Evolutionary conservation across 305 asterid species (phyloP).

Genomic region (Fraxinus ornus): DNA sequence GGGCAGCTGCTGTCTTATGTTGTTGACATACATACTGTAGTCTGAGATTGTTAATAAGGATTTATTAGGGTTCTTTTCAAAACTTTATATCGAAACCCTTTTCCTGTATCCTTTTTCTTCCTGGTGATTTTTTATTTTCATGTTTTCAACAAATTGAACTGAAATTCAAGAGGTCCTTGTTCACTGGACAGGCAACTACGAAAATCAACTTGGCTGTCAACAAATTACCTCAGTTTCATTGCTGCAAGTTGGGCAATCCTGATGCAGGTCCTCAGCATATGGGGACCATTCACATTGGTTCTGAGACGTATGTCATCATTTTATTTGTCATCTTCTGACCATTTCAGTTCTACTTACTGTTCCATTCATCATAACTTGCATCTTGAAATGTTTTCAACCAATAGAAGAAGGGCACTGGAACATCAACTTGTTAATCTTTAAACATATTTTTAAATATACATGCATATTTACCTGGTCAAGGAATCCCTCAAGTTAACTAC

Average conservation of each 20-base stretch:
- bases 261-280: conserved; percentile 88
- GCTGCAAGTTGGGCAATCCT: conserved; percentile 62
- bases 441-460: not conserved
- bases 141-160: conserved; percentile 8
- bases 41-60: not conserved
- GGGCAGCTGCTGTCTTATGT: not conserved
- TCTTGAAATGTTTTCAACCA: not conserved
- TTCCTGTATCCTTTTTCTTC: conserved; percentile 2
- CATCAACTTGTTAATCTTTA: not conserved
- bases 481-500: not conserved
- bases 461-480: not conserved
- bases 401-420: not conserved
- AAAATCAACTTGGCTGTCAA: conserved; percentile 90
- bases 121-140: not conserved
- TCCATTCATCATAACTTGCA: not conserved
- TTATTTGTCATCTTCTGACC: conserved; percentile 6
- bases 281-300: conserved; percentile 92
- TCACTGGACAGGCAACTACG: conserved; percentile 75
- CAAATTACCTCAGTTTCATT: conserved; percentile 64
- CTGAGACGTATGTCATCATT: conserved; percentile 62
- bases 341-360: conserved; percentile 20
- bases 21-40: not conserved
- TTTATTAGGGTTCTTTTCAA: not conserved
- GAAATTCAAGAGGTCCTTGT: conserved; percentile 14
- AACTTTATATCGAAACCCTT: not conserved